Evolutionary conservation across 805 yeast species (phyloP).

Genomic region (Barnettozyma sp.): DNA sequence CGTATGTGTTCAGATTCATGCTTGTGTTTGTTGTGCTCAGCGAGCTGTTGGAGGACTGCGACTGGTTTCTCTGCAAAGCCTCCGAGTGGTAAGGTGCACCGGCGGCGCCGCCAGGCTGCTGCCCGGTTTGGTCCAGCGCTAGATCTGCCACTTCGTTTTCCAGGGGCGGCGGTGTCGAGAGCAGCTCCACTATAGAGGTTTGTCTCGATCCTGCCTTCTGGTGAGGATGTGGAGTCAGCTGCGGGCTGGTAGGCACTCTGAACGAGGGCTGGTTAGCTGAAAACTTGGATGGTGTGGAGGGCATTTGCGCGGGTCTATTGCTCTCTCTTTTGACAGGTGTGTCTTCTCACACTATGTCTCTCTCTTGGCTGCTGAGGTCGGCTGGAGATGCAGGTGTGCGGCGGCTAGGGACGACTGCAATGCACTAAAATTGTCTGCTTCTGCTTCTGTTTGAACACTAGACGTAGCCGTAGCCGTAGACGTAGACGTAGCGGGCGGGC

Average conservation of each 20-base stretch:
- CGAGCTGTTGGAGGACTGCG: slow-evolving; percentile 43
- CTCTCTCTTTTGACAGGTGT: too few relatives aligned
- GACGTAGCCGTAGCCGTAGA: too few relatives aligned
- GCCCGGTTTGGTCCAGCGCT: background rate
- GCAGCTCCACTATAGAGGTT: slow-evolving; percentile 66
- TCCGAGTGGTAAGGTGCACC: slow-evolving; percentile 6
- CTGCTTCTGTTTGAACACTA: too few relatives aligned
- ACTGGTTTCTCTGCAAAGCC: slow-evolving; percentile 22
- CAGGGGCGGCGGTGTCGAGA: slow-evolving; percentile 71
- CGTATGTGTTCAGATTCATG: too few relatives aligned
- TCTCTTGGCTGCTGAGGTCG: too few relatives aligned
- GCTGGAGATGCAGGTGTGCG: too few relatives aligned
- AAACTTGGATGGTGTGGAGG: slow-evolving; percentile 26
- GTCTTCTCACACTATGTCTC: too few relatives aligned
- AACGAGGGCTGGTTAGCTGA: slow-evolving; percentile 28
- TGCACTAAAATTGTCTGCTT: too few relatives aligned
- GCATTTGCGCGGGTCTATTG: too few relatives aligned
- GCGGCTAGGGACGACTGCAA: too few relatives aligned
- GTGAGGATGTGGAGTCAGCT: slow-evolving; percentile 26
- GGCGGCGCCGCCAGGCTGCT: too few relatives aligned
- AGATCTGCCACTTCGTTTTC: slow-evolving; percentile 21
- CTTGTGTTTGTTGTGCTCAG: slow-evolving; percentile 56
- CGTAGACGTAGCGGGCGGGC: too few relatives aligned
- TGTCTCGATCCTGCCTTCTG: slow-evolving; percentile 35
- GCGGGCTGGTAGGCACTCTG: slow-evolving; percentile 26